These are phyloP conservation scores for Euphorbia schlechtendalii DNA, from an alignment of 441 rosid species.

Conservation along the genomic window DNA sequence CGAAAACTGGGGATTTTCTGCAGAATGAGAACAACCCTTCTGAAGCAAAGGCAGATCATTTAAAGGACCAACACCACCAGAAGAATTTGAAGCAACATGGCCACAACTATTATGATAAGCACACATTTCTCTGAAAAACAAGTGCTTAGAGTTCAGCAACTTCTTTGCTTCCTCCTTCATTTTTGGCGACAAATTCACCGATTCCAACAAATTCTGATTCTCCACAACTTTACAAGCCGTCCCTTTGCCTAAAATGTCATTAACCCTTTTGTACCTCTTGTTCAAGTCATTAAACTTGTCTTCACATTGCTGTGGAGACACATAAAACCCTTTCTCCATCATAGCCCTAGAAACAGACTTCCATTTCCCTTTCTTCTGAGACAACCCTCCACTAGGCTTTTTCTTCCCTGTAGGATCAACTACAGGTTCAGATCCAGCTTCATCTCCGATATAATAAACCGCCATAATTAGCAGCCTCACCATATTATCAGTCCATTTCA, in stretches of 20 bases:
- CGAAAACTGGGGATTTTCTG: conserved; percentile 19
- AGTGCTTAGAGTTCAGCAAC: conserved; percentile 78
- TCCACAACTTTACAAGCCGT: conserved; percentile 88
- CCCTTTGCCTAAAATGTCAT: conserved; percentile 84
- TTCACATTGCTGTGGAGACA: conserved; percentile 96
- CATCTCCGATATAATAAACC: conserved; percentile 85
- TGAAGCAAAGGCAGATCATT: conserved; percentile 29
- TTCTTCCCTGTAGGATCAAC: conserved; percentile 48
- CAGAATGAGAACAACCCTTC: conserved; percentile 53
- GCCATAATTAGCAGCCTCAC: conserved; percentile 79
- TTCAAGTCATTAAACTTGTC: conserved; percentile 95
- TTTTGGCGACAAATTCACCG: conserved; percentile 63
- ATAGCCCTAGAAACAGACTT: conserved; percentile 88
- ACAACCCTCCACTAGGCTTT: conserved; percentile 50
- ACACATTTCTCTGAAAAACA: conserved; percentile 94
- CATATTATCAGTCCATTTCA: conserved; percentile 97
- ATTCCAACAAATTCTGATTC: conserved; percentile 73
- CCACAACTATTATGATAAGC: conserved; percentile 87
- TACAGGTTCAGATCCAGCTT: conserved; percentile 55
- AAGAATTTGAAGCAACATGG: conserved; percentile 29
- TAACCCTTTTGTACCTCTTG: conserved; percentile 94
- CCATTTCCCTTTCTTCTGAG: conserved; percentile 99
- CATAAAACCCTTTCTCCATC: conserved; percentile 94
- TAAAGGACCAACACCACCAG: conserved; percentile 17
- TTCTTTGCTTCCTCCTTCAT: conserved; percentile 82